phyloP scores from a whole-genome alignment of 2,329 filamentous ascomycete species.

The Arthroderma sp. region DNA sequence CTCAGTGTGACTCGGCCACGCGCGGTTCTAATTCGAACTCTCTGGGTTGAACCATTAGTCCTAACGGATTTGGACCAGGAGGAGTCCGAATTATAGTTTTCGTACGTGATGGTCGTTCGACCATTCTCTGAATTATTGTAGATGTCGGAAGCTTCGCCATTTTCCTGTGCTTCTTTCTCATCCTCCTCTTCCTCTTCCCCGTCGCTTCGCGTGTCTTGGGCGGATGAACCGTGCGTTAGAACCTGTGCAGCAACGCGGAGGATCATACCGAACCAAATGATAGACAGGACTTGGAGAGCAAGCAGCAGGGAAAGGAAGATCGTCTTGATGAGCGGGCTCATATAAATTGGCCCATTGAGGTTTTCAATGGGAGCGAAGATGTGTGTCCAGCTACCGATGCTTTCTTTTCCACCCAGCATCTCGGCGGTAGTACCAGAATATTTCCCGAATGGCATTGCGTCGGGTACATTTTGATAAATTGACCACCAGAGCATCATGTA shows the following conservation, averaged over 20 bases:
- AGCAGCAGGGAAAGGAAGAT: conserved; percentile 65
- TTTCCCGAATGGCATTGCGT: conserved; percentile 54
- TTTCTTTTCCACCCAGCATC: conserved; percentile 6
- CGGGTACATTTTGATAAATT: conserved; percentile 53
- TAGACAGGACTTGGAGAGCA: conserved; percentile 62
- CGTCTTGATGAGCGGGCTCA: conserved; percentile 59
- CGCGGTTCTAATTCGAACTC: conserved; percentile 18
- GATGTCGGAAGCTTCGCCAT: not conserved
- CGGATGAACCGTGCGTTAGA: conserved; percentile 53
- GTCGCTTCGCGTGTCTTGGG: conserved; percentile 79
- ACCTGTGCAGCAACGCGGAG: conserved; percentile 69
- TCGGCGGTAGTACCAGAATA: conserved; percentile 40
- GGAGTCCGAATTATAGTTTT: conserved; percentile 6
- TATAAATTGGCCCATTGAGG: conserved; percentile 64
- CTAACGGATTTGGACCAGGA: conserved; percentile 20
- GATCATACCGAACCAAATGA: conserved; percentile 87
- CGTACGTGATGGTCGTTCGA: not conserved
- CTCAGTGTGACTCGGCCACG: conserved; percentile 26
- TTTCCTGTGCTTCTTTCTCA: conserved; percentile 20
- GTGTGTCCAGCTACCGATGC: conserved; percentile 40
- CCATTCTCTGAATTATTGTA: not conserved
- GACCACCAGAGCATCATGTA: conserved; percentile 75
- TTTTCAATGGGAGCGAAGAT: conserved; percentile 62
- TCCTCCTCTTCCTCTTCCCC: conserved; percentile 61
- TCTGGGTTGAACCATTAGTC: conserved; percentile 20